Evolutionary conservation across 805 yeast genomes (phyloP).

Genomic region (Suhomyces vadensis): DNA sequence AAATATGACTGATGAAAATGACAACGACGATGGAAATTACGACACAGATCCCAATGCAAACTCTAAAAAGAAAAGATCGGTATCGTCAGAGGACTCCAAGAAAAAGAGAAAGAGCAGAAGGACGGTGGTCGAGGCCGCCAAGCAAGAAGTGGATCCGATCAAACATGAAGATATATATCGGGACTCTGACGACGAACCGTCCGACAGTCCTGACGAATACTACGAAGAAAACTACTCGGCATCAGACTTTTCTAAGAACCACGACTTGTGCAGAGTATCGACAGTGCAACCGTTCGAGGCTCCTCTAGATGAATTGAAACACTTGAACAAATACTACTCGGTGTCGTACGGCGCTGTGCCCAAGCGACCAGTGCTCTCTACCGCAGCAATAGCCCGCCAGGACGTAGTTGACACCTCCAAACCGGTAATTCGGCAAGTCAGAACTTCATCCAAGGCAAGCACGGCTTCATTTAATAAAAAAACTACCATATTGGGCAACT

Average conservation of each 20-base stretch:
- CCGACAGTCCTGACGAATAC: background rate
- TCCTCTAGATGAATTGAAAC: conserved; percentile 25
- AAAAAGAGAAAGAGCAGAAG: conserved; percentile 10
- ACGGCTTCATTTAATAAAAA: conserved; percentile 30
- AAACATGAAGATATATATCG: background rate
- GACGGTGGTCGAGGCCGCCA: conserved; percentile 4
- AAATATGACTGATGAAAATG: conserved; percentile 7
- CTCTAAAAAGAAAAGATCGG: conserved; percentile 6
- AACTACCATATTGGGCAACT: conserved; percentile 26
- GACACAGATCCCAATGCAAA: conserved; percentile 4
- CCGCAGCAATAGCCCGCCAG: conserved; percentile 22
- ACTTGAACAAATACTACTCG: conserved; percentile 12
- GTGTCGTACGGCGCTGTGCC: background rate
- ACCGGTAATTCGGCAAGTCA: conserved; percentile 30
- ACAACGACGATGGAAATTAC: conserved; percentile 12
- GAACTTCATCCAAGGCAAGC: conserved; percentile 24
- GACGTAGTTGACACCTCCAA: conserved; percentile 23
- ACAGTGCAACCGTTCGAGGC: conserved; percentile 14
- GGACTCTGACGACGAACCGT: conserved; percentile 3
- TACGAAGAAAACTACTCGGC: conserved; percentile 8
- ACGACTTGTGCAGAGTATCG: conserved; percentile 1
- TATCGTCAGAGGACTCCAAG: conserved; percentile 3
- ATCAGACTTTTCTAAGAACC: conserved; percentile 4
- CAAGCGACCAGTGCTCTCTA: conserved; percentile 16
- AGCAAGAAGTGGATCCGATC: background rate